Base-by-base conservation (phyloP, 106 monocot species). In the Acanthochlamys bracteata region DNA sequence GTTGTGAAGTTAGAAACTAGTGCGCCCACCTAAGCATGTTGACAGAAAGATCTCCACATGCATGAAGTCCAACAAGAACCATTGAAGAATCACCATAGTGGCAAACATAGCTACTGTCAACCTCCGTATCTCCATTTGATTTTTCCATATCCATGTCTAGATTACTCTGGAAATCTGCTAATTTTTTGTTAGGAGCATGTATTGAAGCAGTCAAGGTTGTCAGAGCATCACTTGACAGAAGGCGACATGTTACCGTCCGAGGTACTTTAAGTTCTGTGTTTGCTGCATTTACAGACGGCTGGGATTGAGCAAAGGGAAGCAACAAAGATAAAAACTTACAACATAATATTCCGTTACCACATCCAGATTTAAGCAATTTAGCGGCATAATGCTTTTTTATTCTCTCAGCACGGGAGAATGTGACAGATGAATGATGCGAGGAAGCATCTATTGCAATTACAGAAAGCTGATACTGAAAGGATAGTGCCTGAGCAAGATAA, bases 381-480 rank as follows among this genome's bases (percentile, higher is more conserved):
- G 82, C 73, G 42, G 72, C 69, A 73, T 91, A 98, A 69, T 98
- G 87, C 73, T 91, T 98, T 57, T 71, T 90, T 65, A 98, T 91
- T 75, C 91, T 75, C 41, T 80, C 91, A 61, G 96, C 84, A 33
- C 96, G 87, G 53, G 72, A 65, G 82, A 58, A 76, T 20, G 96
- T 98, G 51, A 98, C 88, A 65, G 70, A 69, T 73, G 88, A 80
- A 80, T 98, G 91, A 72, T 98, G 96, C 46, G 74, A 67, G 75
- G 96, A 98, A 77, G 96, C 91, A 88, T 98, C 96, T 41, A 98
- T 71, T 64, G 96, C 96, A 26, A 88, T 72, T 47, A 98, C 96
- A 57, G 80, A 66, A 63, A 85, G 85, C 42, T 85, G 79, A 65
- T 91, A 81, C 56, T 85, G 51, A 58, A 98, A 98, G n/a, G 91